Percentiles rank a stretch among this genome's conserved stretches.
phyloP scores from a whole-genome alignment of 2,329 filamentous ascomycete genomes.

The Stachybotrys chlorohalonatus region DNA sequence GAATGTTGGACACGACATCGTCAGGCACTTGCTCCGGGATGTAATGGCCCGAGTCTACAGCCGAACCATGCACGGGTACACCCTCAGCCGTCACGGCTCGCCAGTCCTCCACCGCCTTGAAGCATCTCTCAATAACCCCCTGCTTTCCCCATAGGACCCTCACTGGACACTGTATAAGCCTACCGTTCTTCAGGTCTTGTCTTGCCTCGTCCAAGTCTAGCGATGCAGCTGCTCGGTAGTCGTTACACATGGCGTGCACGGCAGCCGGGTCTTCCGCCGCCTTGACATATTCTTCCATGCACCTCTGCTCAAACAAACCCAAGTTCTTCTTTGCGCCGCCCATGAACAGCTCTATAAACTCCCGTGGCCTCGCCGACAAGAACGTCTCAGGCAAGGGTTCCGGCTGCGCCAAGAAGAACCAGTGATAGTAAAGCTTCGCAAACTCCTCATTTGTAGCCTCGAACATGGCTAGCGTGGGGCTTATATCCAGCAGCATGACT shows the following conservation, averaged over 20 bases:
- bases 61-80: constrained; percentile 27
- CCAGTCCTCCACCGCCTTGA: constrained; percentile 43
- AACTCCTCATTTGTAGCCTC: constrained; percentile 29
- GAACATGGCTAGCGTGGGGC: constrained; percentile 46
- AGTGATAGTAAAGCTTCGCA: constrained; percentile 45
- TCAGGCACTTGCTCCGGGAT: constrained; percentile 42
- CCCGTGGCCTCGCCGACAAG: constrained; percentile 25
- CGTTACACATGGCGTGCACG: constrained; percentile 43
- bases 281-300: constrained; percentile 30
- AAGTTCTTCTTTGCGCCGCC: constrained; percentile 26
- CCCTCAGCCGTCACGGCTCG: constrained; percentile 28
- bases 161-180: constrained; percentile 35
- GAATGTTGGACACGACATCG: constrained; percentile 30
- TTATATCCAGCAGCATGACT: constrained; percentile 41
- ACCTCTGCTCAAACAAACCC: constrained; percentile 21
- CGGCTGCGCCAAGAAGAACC: constrained; percentile 48
- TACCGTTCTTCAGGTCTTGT: constrained; percentile 31
- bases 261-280: constrained; percentile 29
- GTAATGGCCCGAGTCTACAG: constrained; percentile 38
- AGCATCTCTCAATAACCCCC: constrained; percentile 38
- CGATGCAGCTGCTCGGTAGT: constrained; percentile 44
- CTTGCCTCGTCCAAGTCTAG: constrained; percentile 42
- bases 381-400: constrained; percentile 41
- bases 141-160: constrained; percentile 40
- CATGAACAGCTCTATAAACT: constrained; percentile 33